Conservation (phyloP, 352 stramenopile species). For the Phytophthora quininea region DNA sequence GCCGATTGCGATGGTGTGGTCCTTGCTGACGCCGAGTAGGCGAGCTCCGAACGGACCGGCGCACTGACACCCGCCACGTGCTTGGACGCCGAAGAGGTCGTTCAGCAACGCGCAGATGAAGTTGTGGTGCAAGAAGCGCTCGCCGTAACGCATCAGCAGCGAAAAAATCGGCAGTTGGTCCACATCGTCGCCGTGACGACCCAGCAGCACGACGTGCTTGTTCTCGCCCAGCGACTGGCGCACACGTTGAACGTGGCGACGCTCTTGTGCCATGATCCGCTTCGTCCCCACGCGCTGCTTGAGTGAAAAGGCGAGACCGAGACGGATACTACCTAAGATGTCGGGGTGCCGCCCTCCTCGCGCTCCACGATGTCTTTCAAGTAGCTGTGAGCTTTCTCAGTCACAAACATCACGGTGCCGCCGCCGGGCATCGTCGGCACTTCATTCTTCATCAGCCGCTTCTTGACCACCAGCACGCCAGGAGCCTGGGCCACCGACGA, state of each 20-base stretch:
- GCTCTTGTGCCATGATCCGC: conserved; percentile 64
- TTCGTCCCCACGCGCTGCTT: conserved; percentile 76
- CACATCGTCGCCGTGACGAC: conserved; percentile 43
- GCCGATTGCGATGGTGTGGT: conserved; percentile 75
- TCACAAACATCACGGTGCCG: conserved; percentile 65
- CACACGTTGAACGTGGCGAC: conserved; percentile 42
- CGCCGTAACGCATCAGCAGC: conserved; percentile 91
- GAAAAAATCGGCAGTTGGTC: conserved; percentile 93
- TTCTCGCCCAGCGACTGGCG: conserved; percentile 50
- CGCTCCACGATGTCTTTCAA: conserved; percentile 76
- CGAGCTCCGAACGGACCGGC: conserved; percentile 93
- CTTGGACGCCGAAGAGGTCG: conserved; percentile 97
- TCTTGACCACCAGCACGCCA: conserved; percentile 96
- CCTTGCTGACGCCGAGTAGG: conserved; percentile 90
- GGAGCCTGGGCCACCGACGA: conserved; percentile 93
- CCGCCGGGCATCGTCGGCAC: conserved; percentile 62
- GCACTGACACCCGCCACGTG: conserved; percentile 71
- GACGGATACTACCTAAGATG: conserved; percentile 93
- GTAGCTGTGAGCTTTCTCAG: conserved; percentile 65
- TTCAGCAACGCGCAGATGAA: conserved; percentile 98
- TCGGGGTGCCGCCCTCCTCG: conserved; percentile 98
- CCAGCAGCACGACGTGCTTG: conserved; percentile 88
- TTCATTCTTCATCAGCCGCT: conserved; percentile 72
- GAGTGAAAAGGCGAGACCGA: conserved; percentile 92
- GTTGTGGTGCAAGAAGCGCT: conserved; percentile 98